Conservation (phyloP, 345 rosid species). For the Eucalyptus curtisii region DNA sequence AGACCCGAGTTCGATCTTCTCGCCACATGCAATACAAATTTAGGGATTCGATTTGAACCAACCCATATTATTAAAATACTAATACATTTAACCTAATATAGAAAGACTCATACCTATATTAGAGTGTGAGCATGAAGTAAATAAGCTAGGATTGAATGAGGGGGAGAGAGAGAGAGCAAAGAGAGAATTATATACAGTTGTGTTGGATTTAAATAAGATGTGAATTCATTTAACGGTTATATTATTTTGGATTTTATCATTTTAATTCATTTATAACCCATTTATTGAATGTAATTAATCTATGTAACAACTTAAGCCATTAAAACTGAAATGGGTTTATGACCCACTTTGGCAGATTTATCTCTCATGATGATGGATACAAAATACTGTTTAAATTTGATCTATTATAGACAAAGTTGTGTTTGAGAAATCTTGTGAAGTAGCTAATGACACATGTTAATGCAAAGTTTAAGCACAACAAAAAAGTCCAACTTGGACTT, state of each 20-base stretch:
- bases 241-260: too few species aligned
- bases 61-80: too few species aligned
- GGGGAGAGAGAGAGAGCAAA: background rate
- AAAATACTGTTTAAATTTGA: background rate
- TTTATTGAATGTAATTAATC: too few species aligned
- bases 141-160: background rate
- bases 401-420: background rate
- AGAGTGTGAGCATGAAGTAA: too few species aligned
- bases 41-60: accelerated
- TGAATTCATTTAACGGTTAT: accelerated
- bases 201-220: too few species aligned
- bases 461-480: background rate
- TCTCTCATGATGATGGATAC: background rate
- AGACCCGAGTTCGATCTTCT: background rate
- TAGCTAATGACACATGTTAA: background rate
- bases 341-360: background rate
- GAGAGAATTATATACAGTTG: background rate
- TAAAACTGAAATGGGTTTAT: background rate
- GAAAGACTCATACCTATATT: too few species aligned
- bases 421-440: background rate
- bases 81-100: too few species aligned
- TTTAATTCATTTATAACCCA: too few species aligned
- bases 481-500: background rate
- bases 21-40: background rate
- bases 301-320: too few species aligned